These are phyloP conservation scores for Cytospora paraplurivora DNA, from an alignment of 2,329 filamentous ascomycete genomes.

Conservation along the genomic window DNA sequence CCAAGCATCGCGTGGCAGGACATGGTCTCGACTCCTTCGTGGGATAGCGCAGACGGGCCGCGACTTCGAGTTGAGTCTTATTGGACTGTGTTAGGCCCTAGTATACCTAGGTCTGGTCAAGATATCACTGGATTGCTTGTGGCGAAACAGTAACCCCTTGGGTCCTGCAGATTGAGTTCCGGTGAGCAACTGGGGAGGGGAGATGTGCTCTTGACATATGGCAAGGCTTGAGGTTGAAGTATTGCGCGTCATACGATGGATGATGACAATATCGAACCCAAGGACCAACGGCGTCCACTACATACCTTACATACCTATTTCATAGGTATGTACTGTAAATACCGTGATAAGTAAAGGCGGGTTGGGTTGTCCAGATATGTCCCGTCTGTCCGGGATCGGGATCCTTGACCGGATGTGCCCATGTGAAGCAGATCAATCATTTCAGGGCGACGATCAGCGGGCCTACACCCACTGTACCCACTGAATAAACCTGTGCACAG, in stretches of 20 bases:
- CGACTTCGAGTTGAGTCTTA: not conserved
- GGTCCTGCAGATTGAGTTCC: not conserved
- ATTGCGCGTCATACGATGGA: not conserved
- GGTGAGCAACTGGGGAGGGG: not conserved
- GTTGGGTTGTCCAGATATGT: too few species aligned
- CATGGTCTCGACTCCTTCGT: constrained; percentile 8
- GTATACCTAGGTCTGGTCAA: not conserved
- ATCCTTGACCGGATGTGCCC: too few species aligned
- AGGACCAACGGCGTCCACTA: not conserved
- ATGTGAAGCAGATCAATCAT: not conserved
- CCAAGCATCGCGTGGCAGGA: constrained; percentile 12
- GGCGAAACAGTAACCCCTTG: not conserved
- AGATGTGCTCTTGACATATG: not conserved
- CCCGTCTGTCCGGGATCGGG: too few species aligned
- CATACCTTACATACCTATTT: too few species aligned
- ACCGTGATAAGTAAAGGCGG: too few species aligned
- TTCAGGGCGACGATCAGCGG: not conserved
- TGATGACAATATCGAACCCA: not conserved
- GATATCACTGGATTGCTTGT: not conserved
- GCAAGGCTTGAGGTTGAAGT: not conserved
- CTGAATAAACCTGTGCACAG: not conserved
- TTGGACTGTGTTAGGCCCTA: not conserved
- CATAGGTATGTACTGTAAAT: too few species aligned
- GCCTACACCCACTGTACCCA: not conserved
- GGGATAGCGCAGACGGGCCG: not conserved